Evolutionary conservation across 192 early-diverging fungal genomes (phyloP).

Genomic region (Backusella sp.): DNA sequence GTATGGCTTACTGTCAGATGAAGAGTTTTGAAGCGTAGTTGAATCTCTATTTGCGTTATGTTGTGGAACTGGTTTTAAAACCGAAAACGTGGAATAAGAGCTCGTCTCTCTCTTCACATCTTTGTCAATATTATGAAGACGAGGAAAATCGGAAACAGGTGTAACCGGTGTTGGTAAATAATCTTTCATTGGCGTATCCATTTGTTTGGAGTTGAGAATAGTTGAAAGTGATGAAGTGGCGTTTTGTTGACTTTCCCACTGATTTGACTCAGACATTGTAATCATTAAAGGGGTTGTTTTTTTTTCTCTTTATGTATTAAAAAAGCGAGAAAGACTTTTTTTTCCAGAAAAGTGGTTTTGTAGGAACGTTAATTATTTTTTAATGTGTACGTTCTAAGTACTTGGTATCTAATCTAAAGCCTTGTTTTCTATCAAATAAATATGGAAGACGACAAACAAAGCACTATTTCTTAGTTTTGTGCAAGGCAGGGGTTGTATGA

Average conservation of each 20-base stretch:
- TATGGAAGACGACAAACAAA: background rate
- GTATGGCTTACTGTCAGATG: slow-evolving; percentile 5
- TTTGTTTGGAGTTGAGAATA: slow-evolving; percentile 6
- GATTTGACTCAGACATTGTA: slow-evolving; percentile 9
- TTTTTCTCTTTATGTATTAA: slow-evolving; percentile 3
- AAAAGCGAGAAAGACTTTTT: background rate
- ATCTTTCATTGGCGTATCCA: slow-evolving; percentile 19
- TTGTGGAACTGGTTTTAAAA: slow-evolving; percentile 6
- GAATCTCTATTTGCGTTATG: slow-evolving; percentile 1
- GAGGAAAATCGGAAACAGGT: slow-evolving; percentile 15
- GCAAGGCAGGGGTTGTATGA: background rate
- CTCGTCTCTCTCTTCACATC: slow-evolving; percentile 14
- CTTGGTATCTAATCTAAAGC: background rate
- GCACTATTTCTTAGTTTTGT: background rate
- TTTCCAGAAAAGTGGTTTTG: background rate
- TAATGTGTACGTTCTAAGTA: background rate
- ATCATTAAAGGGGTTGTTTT: background rate
- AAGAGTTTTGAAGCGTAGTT: background rate
- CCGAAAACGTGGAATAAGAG: slow-evolving; percentile 11
- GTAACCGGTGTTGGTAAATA: slow-evolving; percentile 22
- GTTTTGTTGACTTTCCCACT: slow-evolving; percentile 9
- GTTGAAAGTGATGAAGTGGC: slow-evolving; percentile 5
- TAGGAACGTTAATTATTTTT: background rate
- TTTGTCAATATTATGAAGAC: slow-evolving; percentile 1
- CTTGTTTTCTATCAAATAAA: background rate